phyloP scores from a whole-genome alignment of 768 basidiomycete species.

The Lanmaoa pseudosensibilis region DNA sequence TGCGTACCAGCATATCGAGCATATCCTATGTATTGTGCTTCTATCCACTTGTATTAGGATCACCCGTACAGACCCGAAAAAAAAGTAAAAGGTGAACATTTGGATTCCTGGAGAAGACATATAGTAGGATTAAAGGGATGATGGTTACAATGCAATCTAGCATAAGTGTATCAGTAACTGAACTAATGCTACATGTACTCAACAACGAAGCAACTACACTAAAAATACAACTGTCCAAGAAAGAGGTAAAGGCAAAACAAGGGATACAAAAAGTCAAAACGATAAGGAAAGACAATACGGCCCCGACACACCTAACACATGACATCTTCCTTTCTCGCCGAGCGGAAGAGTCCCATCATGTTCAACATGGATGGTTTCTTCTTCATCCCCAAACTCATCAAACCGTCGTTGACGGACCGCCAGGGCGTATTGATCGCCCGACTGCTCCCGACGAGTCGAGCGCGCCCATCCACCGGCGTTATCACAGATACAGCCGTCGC shows the following conservation, averaged over 20 bases:
- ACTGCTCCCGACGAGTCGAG: background rate
- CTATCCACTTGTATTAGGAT: too few relatives aligned
- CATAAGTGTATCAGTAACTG: background rate
- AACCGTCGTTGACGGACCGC: conserved; percentile 7
- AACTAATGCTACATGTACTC: background rate
- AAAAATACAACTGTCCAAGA: background rate
- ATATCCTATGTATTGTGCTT: too few relatives aligned
- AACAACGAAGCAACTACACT: background rate
- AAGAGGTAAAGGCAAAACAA: background rate
- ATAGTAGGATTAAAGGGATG: background rate
- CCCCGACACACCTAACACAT: background rate
- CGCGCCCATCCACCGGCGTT: background rate
- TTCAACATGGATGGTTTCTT: conserved; percentile 26
- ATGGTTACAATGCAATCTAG: background rate
- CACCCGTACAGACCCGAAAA: too few relatives aligned
- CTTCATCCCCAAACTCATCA: conserved; percentile 14
- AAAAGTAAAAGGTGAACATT: too few relatives aligned
- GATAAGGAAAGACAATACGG: background rate
- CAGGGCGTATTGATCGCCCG: conserved; percentile 8
- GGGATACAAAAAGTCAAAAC: background rate
- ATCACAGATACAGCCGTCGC: background rate
- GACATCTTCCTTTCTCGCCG: conserved; percentile 22
- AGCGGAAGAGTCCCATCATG: conserved; percentile 35
- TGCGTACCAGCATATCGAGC: too few relatives aligned
- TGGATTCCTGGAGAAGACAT: background rate